Conservation (phyloP, 768 basidiomycete genomes). For the Lactarius tabidus region DNA sequence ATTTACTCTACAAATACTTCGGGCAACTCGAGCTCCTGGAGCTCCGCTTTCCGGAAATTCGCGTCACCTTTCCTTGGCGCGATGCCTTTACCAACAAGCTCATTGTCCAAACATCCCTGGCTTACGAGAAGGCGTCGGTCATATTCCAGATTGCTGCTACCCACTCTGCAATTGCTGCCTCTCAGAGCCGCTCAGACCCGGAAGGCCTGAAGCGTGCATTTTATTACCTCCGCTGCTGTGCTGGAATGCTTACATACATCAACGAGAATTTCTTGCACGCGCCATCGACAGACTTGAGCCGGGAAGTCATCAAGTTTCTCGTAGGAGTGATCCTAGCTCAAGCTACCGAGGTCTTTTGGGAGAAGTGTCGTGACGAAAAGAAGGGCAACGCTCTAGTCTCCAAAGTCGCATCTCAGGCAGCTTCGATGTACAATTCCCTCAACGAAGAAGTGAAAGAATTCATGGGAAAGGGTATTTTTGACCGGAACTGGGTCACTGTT, state of each 20-base stretch:
- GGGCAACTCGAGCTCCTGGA: conserved; percentile 97
- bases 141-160: conserved; percentile 95
- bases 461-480: conserved; percentile 93
- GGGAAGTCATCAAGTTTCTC: conserved; percentile 92
- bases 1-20: conserved; percentile 98
- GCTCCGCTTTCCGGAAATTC: conserved; percentile 92
- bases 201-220: conserved; percentile 56
- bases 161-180: conserved; percentile 84
- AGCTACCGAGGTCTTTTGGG: conserved; percentile 93
- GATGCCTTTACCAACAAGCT: conserved; percentile 95
- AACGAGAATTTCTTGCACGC: conserved; percentile 99
- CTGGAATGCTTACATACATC: conserved; percentile 97
- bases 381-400: conserved; percentile 72
- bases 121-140: conserved; percentile 96
- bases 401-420: conserved; percentile 82
- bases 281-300: conserved; percentile 88
- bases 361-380: conserved; percentile 92
- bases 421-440: conserved; percentile 75
- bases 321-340: conserved; percentile 87
- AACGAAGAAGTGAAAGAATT: conserved; percentile 94
- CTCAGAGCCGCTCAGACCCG: conserved; percentile 65
- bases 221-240: conserved; percentile 82
- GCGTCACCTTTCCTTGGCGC: conserved; percentile 94
- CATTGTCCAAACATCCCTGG: conserved; percentile 92
- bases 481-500: conserved; percentile 88